Base-by-base conservation (phyloP, 2,329 filamentous ascomycete genomes). In the Sclerotinia trifoliorum region DNA sequence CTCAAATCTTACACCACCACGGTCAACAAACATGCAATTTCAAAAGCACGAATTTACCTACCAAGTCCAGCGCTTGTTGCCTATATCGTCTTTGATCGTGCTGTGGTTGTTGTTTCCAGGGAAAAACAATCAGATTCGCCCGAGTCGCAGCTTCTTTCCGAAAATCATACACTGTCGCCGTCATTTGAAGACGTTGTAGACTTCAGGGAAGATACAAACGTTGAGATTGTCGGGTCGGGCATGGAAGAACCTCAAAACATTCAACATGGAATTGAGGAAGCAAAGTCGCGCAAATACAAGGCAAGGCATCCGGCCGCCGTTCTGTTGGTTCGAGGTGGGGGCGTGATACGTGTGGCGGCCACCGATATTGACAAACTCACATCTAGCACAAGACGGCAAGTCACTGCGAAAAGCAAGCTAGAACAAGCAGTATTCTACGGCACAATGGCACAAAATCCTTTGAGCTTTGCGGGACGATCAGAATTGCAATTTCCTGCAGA, bases 381-480 rank as follows among this genome's bases (percentile, higher is more conserved):
- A 17, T 85, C 84, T 70, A 84, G 85, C 65, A 79, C 80, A 65
- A 83, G 86, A 5, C 87, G 86, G 1, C 80, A 83, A 72, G 86
- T 96, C 21, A 94, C 91, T 1, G 91, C 92, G 8, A 95, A 93
- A 79, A 92, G 88, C 79, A 97, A 95, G 79, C 84, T 99, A 52
- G 93, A 97, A 76, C 94, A 99, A 80, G 94, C 94, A 2, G 91
- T 98, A 1, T 98, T 97, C 80, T 98, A 93, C 77, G 94, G 94
- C 2, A 88, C 87, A 60, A 88, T 91, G 76, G 85, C 89, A 70
- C 88, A 92, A 75, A 98, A 93, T 74, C 91, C 94, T n/a, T 80
- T 99, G n/a, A 88, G 93, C 70, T 93, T 99, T 74, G 86, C 90
- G 55, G 85, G 88, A 55, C 86, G 87, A 71, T 83, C 86, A 51